Evolutionary conservation across 2,329 filamentous ascomycete genomes (phyloP).

Genomic region (Cladosporium sp.): DNA sequence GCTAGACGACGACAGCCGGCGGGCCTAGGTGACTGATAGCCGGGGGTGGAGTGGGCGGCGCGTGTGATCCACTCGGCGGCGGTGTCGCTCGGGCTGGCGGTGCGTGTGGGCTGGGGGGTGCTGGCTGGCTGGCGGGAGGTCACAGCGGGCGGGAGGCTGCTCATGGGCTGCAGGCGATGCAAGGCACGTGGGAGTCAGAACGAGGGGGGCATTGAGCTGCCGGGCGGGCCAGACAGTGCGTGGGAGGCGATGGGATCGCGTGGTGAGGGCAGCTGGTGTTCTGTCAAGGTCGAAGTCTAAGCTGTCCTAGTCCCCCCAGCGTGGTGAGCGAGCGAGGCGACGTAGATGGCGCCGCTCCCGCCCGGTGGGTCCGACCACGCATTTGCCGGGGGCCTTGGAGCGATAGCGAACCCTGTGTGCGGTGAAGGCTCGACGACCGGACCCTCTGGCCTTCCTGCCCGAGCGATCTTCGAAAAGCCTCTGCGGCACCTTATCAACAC

Average conservation of each 20-base stretch:
- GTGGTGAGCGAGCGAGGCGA: not conserved
- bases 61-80: not conserved
- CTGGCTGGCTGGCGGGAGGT: not conserved
- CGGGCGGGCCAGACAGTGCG: not conserved
- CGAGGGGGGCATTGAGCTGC: slow-evolving; percentile 7
- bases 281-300: not conserved
- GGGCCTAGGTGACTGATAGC: not conserved
- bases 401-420: no score
- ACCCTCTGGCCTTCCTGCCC: no score
- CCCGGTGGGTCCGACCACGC: not conserved
- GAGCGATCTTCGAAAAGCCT: no score
- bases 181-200: slow-evolving; percentile 7
- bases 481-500: no score
- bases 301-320: not conserved
- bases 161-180: slow-evolving; percentile 1
- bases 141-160: not conserved
- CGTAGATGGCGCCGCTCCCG: not conserved
- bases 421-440: no score
- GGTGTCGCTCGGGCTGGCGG: slow-evolving; percentile 8
- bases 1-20: not conserved
- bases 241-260: not conserved
- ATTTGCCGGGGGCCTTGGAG: no score
- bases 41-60: not conserved
- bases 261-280: not conserved
- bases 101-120: slow-evolving; percentile 2